Base-by-base conservation (phyloP, 352 stramenopile genomes). In the Pythium brassicae region DNA sequence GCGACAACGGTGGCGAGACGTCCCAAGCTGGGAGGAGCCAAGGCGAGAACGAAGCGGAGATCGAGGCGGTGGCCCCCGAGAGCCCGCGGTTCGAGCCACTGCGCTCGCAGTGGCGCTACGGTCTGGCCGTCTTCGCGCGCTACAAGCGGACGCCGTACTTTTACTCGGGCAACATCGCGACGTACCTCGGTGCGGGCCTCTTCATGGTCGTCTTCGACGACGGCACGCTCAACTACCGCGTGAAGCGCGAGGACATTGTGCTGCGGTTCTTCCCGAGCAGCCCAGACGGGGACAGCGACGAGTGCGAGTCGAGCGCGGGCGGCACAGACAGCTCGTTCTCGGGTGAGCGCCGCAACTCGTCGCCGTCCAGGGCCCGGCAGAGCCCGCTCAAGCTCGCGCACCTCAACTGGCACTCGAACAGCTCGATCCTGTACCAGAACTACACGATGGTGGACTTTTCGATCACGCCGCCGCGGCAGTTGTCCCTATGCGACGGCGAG, bases 171-270 rank as follows among this genome's bases (percentile, higher is more conserved):
- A 88, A 88, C 53, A 86, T 92, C 46, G 81, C 81, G 4, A 88
- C 81, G 3, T 89, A 89, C 61, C 66, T 92, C 0, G 78, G 78
- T 1, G 65, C 59, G 3, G 77, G 75, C 0, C 57, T 88, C 40
- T 92, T 92, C 55, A 92, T 92, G 78, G 53, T 92, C 15, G 74
- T 92, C 20, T 89, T 88, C 57, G 81, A 92, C 45, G 81, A 92
- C 55, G 81, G 81, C 29, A 80, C 76, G 26, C 58, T 89, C 1
- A 78, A 86, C 55, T 92, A 92, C 62, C 76, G 77, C 23, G 67
- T 88, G 14, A 72, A 71, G 23, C 72, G 78, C 0, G 81, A 89
- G 32, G 78, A 92, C 32, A 83, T 92, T 23, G 69, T 88, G 59
- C 26, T 85, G 26, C 69, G 68, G 8, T 43, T 72, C 15, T 45